Percentiles rank a stretch among this genome's conserved stretches.
These are phyloP conservation scores for Chlorella sp. DNA, from an alignment of 139 green algal species.

Conservation along the genomic window DNA sequence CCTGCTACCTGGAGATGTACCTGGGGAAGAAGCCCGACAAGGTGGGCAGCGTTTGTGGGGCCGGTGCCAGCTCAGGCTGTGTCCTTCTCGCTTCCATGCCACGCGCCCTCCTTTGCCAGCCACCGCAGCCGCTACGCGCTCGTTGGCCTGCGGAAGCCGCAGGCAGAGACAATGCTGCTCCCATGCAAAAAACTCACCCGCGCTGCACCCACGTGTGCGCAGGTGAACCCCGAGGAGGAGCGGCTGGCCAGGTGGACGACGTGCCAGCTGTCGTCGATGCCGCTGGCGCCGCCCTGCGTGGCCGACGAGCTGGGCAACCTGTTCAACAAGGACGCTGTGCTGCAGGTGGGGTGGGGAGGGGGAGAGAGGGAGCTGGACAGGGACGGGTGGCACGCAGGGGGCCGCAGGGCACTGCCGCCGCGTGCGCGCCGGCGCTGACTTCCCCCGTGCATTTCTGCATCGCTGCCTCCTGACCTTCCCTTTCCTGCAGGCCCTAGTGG, in stretches of 20 bases:
- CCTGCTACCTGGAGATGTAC: slow-evolving; percentile 93
- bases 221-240: slow-evolving; percentile 76
- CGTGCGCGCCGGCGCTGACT: too few relatives aligned
- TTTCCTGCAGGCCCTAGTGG: slow-evolving; percentile 44
- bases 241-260: slow-evolving; percentile 69
- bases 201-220: neutral
- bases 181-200: too few relatives aligned
- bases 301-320: slow-evolving; percentile 79
- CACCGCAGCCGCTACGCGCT: too few relatives aligned
- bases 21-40: slow-evolving; percentile 73
- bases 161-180: too few relatives aligned
- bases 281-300: slow-evolving; percentile 69
- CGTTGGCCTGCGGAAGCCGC: too few relatives aligned
- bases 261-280: slow-evolving; percentile 75
- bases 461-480: neutral
- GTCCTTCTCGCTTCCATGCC: too few relatives aligned
- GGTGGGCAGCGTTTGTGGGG: slow-evolving; percentile 38
- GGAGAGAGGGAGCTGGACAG: too few relatives aligned
- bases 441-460: too few relatives aligned
- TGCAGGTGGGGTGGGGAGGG: slow-evolving; percentile 3
- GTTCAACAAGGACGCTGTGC: slow-evolving; percentile 69
- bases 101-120: too few relatives aligned
- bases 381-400: too few relatives aligned
- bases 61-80: too few relatives aligned
- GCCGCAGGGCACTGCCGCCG: too few relatives aligned